Evolutionary conservation across 805 yeast species (phyloP).

Genomic region (Hemisphaericaspora nanyangensis): DNA sequence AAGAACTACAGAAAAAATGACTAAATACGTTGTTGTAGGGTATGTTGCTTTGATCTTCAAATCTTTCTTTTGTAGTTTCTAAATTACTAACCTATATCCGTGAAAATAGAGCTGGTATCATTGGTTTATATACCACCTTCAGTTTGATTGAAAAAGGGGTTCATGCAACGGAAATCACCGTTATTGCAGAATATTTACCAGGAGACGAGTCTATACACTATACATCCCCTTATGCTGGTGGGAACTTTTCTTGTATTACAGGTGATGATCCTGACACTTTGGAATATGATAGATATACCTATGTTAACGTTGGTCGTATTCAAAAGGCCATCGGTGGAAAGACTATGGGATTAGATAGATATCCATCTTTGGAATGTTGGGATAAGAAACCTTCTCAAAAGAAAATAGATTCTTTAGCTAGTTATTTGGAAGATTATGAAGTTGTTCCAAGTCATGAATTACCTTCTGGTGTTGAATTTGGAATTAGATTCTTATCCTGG

Average conservation of each 20-base stretch:
- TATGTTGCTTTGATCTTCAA: too few species aligned
- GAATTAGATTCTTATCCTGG: conserved; percentile 57
- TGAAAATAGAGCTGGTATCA: conserved; percentile 54
- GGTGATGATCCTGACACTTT: conserved; percentile 47
- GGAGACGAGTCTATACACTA: conserved; percentile 74
- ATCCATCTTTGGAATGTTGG: conserved; percentile 59
- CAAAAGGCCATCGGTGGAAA: conserved; percentile 49
- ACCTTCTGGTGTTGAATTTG: conserved; percentile 53
- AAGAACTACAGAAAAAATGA: conserved; percentile 3
- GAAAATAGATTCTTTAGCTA: conserved; percentile 45
- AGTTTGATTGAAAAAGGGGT: conserved; percentile 43
- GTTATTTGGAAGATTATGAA: conserved; percentile 48
- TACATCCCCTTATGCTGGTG: conserved; percentile 77
- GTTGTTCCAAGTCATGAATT: conserved; percentile 34
- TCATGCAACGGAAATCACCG: conserved; percentile 42
- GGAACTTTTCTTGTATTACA: conserved; percentile 44
- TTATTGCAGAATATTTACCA: conserved; percentile 66
- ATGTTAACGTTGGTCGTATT: conserved; percentile 41
- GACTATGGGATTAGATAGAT: conserved; percentile 49
- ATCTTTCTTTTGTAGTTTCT: too few species aligned
- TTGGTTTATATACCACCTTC: conserved; percentile 62
- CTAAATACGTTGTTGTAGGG: conserved; percentile 27
- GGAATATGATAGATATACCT: conserved; percentile 55
- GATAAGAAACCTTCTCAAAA: conserved; percentile 42
- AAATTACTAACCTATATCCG: conserved; percentile 5